These are phyloP conservation scores for Wickerhamomyces bisporus DNA, from an alignment of 805 yeast genomes.

Conservation along the genomic window DNA sequence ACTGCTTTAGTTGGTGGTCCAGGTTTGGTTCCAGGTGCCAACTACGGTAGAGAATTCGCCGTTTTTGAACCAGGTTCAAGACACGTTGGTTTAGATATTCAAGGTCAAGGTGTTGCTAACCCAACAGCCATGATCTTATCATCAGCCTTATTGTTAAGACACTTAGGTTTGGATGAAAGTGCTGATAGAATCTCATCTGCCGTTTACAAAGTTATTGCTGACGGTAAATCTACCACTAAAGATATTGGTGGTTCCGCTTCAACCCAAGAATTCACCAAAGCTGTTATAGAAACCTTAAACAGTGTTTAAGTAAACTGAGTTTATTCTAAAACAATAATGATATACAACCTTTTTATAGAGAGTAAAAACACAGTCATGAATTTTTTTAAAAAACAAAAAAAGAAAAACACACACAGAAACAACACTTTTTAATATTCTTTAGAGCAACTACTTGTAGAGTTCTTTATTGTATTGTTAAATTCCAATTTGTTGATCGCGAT, in stretches of 20 bases:
- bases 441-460: too few relatives aligned
- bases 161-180: conserved; percentile 77
- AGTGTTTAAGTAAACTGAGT: neutral
- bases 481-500: too few relatives aligned
- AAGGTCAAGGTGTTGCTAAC: conserved; percentile 93
- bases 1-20: conserved; percentile 97
- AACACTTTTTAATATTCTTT: neutral
- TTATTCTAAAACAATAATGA: conserved; percentile 3
- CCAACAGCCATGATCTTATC: conserved; percentile 97
- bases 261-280: conserved; percentile 92
- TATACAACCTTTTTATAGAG: too few relatives aligned
- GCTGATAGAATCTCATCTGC: conserved; percentile 89
- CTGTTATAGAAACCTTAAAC: conserved; percentile 50
- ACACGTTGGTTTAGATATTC: conserved; percentile 96
- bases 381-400: neutral
- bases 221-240: conserved; percentile 77
- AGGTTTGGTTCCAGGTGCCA: conserved; percentile 97
- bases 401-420: neutral
- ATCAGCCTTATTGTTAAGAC: conserved; percentile 88
- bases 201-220: conserved; percentile 83
- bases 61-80: conserved; percentile 99
- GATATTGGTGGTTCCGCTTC: conserved; percentile 90
- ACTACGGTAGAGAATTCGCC: conserved; percentile 96
- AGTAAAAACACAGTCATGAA: too few relatives aligned
- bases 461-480: too few relatives aligned